Percentiles rank a stretch among this genome's conserved stretches.
These are phyloP conservation scores for Panicum miliaceum DNA, from an alignment of 176 grass and related monocot species.

Conservation along the genomic window DNA sequence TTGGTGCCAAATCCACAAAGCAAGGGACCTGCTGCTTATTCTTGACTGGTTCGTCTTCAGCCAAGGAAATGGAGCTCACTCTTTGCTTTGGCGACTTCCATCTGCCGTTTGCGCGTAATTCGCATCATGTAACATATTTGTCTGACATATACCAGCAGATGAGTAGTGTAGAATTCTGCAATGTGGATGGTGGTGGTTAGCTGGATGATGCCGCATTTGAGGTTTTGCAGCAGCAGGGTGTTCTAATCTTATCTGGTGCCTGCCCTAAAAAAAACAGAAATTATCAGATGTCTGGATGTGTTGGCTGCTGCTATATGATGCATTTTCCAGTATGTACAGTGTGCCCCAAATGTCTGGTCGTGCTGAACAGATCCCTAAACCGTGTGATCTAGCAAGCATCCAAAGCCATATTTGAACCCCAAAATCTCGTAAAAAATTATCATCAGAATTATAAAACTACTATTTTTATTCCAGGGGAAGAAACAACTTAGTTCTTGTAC, in stretches of 20 bases:
- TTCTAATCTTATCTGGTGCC: neutral
- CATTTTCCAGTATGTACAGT: neutral
- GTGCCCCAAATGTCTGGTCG: neutral
- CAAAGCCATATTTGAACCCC: neutral
- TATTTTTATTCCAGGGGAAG: no score
- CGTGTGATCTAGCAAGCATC: neutral
- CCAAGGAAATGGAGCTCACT: constrained; percentile 3
- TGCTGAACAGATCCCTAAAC: neutral
- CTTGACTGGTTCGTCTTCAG: neutral
- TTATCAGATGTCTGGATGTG: neutral
- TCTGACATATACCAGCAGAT: constrained; percentile 13
- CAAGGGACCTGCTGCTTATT: neutral
- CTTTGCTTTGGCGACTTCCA: neutral
- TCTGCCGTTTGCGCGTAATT: constrained; percentile 6
- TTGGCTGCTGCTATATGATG: neutral
- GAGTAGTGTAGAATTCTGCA: constrained; percentile 22
- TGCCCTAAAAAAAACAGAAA: neutral
- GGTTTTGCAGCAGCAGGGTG: constrained; percentile 2
- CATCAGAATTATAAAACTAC: neutral
- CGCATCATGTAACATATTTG: constrained; percentile 43
- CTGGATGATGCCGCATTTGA: neutral
- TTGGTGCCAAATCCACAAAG: neutral
- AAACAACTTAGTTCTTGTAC: no score
- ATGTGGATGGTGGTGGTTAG: constrained; percentile 22
- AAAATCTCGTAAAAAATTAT: neutral